Conservation (phyloP, 2,329 filamentous ascomycete species). For the Thielaviopsis cerberus region DNA sequence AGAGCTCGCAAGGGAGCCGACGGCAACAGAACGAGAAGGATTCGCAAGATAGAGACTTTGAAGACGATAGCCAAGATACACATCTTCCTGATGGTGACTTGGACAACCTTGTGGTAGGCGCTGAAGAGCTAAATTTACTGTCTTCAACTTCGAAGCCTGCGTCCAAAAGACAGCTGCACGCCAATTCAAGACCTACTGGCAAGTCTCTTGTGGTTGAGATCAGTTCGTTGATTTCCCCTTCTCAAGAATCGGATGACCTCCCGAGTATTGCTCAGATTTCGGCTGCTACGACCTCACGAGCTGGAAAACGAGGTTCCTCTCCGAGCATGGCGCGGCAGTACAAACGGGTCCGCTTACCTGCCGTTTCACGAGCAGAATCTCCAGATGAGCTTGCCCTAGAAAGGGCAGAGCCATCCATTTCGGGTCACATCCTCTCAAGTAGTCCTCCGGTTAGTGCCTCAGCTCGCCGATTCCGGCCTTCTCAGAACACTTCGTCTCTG, state of each 20-base stretch:
- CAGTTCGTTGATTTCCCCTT: not conserved
- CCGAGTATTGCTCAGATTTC: conserved; percentile 6
- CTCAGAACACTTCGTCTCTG: not conserved
- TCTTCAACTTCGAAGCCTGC: conserved; percentile 3
- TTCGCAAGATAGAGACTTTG: conserved; percentile 31
- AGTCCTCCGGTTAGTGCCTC: conserved; percentile 7
- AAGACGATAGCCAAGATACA: conserved; percentile 30
- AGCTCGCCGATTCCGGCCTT: conserved; percentile 2
- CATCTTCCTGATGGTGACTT: conserved; percentile 19
- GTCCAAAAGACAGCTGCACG: not conserved
- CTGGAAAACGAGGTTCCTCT: conserved; percentile 6
- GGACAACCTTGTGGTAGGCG: conserved; percentile 12
- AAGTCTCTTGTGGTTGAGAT: not conserved
- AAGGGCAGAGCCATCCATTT: not conserved
- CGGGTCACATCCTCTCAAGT: conserved; percentile 5
- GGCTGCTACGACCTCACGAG: not conserved
- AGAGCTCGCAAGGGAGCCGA: conserved; percentile 17
- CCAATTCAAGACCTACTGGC: not conserved
- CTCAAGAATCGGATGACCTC: conserved; percentile 10
- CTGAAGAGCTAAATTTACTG: conserved; percentile 9
- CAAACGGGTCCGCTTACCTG: conserved; percentile 6
- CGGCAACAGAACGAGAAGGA: conserved; percentile 21
- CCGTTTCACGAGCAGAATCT: not conserved
- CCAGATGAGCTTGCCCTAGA: conserved; percentile 2
- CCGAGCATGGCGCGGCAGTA: conserved; percentile 1